These are phyloP conservation scores for Paramarasmius palmivorus DNA, from an alignment of 1,284 basidiomycete species.

Conservation along the genomic window DNA sequence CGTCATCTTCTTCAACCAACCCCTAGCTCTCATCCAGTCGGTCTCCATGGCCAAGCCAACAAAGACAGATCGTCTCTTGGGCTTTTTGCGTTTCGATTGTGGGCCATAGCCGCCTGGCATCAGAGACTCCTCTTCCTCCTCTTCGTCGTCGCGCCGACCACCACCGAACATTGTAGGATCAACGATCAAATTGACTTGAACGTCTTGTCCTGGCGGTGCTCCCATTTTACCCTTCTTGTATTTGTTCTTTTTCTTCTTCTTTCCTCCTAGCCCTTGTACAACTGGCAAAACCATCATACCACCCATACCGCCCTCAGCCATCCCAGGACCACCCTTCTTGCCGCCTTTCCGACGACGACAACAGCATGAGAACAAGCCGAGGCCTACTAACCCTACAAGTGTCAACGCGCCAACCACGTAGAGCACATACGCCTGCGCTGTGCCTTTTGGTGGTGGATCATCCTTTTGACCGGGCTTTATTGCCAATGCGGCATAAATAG, in stretches of 20 bases:
- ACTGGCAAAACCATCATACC: constrained; percentile 72
- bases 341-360: constrained; percentile 29
- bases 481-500: constrained; percentile 61
- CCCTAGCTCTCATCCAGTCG: constrained; percentile 57
- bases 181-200: constrained; percentile 73
- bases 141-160: constrained; percentile 20
- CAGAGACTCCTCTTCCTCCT: constrained; percentile 33
- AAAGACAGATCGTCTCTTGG: constrained; percentile 51
- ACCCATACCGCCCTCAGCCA: constrained; percentile 25
- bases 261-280: constrained; percentile 36
- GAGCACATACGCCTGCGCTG: constrained; percentile 54
- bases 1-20: constrained; percentile 52
- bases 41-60: constrained; percentile 64
- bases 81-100: constrained; percentile 9
- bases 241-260: constrained; percentile 30
- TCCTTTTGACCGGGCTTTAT: constrained; percentile 27
- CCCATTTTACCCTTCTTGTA: constrained; percentile 35
- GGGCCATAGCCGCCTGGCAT: constrained; percentile 29
- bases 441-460: constrained; percentile 56
- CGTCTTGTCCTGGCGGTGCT: constrained; percentile 36
- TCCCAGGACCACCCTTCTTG: constrained; percentile 19
- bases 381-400: constrained; percentile 52
- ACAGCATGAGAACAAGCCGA: constrained; percentile 59
- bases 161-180: constrained; percentile 59
- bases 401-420: constrained; percentile 59